Conservation (phyloP, 108 stramenopile species). For the Discostella pseudostelligera region DNA sequence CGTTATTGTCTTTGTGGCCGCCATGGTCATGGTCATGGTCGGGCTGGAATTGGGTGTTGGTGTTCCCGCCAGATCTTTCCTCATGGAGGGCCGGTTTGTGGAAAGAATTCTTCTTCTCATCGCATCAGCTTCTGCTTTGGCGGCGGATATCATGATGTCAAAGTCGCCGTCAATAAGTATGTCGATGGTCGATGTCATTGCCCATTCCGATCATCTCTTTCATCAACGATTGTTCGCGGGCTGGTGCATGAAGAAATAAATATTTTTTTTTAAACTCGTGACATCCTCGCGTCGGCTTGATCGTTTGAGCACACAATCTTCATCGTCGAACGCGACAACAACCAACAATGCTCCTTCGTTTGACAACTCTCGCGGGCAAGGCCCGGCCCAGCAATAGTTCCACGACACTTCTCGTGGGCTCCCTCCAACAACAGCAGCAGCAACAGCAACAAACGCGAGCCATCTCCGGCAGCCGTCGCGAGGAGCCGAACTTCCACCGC, state of each 20-base stretch:
- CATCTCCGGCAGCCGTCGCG: constrained; percentile 4
- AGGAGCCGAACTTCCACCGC: constrained; percentile 4
- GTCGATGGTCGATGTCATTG: neutral
- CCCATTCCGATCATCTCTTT: neutral
- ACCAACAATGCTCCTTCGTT: too few relatives aligned
- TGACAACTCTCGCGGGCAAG: neutral
- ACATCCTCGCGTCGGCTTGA: too few relatives aligned
- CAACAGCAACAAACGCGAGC: constrained; percentile 15
- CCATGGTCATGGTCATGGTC: too few relatives aligned
- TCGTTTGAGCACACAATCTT: too few relatives aligned
- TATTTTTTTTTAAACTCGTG: too few relatives aligned
- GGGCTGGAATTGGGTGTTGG: too few relatives aligned
- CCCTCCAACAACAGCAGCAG: too few relatives aligned
- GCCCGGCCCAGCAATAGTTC: constrained; percentile 8
- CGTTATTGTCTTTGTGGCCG: too few relatives aligned
- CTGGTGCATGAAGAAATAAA: too few relatives aligned
- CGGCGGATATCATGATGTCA: neutral
- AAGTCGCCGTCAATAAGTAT: neutral
- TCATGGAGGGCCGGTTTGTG: too few relatives aligned
- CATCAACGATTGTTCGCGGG: neutral
- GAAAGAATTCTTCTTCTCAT: neutral
- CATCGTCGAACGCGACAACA: too few relatives aligned
- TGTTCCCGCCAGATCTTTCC: too few relatives aligned
- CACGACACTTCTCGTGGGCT: constrained; percentile 3
- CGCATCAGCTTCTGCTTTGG: neutral